These are phyloP conservation scores for Phyllostachys edulis DNA, from an alignment of 176 grass and related monocot species.

Conservation along the genomic window DNA sequence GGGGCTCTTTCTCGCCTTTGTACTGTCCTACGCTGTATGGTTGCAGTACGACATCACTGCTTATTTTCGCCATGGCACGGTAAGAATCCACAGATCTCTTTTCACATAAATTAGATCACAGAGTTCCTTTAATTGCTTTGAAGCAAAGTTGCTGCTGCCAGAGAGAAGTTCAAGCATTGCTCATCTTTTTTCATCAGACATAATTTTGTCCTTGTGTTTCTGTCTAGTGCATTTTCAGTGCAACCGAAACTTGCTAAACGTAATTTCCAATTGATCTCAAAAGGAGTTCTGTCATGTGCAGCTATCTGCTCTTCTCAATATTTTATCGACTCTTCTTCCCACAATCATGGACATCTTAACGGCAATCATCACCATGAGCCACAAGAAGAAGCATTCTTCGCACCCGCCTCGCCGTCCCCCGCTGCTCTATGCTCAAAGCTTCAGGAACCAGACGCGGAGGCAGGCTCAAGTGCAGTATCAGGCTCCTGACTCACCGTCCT, in stretches of 20 bases:
- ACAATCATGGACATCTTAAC: constrained; percentile 53
- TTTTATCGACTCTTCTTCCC: constrained; percentile 53
- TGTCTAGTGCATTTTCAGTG: background rate
- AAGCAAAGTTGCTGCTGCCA: background rate
- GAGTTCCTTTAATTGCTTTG: background rate
- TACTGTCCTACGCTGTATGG: constrained; percentile 61
- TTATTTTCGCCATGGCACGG: constrained; percentile 64
- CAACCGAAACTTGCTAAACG: background rate
- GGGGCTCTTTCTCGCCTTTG: constrained; percentile 53
- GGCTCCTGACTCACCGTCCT: background rate
- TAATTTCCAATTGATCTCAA: background rate
- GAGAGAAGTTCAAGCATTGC: background rate
- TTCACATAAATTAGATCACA: background rate
- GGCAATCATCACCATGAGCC: constrained; percentile 1
- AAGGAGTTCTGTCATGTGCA: constrained; percentile 35
- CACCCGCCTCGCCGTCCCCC: background rate
- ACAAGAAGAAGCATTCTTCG: background rate
- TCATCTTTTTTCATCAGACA: background rate
- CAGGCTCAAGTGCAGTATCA: background rate
- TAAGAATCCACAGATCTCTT: constrained; percentile 27
- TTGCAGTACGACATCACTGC: constrained; percentile 61
- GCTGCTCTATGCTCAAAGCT: background rate
- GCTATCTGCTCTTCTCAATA: constrained; percentile 53
- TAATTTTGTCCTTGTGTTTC: background rate
- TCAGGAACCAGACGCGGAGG: constrained; percentile 10